Evolutionary conservation across 352 stramenopile genomes (phyloP).

Genomic region (Phytophthora nicotianae): DNA sequence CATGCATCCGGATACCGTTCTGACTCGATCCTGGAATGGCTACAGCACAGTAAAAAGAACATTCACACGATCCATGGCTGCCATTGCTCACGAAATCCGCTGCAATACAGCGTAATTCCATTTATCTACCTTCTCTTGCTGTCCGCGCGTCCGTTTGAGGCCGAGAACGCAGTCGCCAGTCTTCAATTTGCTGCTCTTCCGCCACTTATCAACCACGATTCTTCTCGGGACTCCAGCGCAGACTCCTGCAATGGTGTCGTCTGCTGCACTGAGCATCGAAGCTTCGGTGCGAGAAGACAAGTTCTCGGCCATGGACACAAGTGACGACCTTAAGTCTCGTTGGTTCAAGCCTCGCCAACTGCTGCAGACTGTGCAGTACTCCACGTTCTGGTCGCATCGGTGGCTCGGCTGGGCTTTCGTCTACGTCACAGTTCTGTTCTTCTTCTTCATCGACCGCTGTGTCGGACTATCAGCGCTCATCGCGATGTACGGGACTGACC

Average conservation of each 20-base stretch:
- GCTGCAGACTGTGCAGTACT: constrained; percentile 14
- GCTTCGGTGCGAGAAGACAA: constrained; percentile 11
- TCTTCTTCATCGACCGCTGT: constrained; percentile 31
- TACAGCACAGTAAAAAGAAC: not conserved
- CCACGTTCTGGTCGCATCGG: constrained; percentile 20
- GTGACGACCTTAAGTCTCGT: constrained; percentile 6
- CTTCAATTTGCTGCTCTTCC: constrained; percentile 10
- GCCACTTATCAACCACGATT: constrained; percentile 13
- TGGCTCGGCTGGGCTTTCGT: constrained; percentile 32
- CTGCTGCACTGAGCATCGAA: constrained; percentile 22
- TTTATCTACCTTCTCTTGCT: constrained; percentile 2
- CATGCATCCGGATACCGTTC: not conserved
- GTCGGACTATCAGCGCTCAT: constrained; percentile 17
- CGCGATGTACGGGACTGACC: constrained; percentile 28
- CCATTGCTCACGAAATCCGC: not conserved
- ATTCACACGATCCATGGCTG: not conserved
- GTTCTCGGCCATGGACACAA: constrained; percentile 9
- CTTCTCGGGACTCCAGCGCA: constrained; percentile 9
- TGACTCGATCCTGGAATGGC: constrained; percentile 16
- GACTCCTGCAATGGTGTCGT: constrained; percentile 8
- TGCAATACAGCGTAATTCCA: constrained; percentile 1
- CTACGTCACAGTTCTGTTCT: constrained; percentile 20
- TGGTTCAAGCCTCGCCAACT: constrained; percentile 21
- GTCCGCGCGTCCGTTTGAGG: not conserved
- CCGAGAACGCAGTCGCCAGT: constrained; percentile 7